Evolutionary conservation across 371 early-diverging fungal genomes (phyloP).

Genomic region (Chytridiales sp.): DNA sequence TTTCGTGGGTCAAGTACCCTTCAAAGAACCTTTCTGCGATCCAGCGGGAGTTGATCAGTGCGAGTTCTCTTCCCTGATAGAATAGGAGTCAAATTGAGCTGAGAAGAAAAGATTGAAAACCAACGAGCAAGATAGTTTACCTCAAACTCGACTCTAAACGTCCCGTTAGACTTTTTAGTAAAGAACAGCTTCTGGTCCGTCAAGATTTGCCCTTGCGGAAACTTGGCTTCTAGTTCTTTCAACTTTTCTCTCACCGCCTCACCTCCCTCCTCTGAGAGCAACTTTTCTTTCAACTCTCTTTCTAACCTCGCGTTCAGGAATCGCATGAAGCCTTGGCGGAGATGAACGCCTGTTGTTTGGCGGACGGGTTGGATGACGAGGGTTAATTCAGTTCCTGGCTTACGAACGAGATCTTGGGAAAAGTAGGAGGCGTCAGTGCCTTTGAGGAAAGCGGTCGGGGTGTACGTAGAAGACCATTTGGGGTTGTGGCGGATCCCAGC

Average conservation of each 20-base stretch:
- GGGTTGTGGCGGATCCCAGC: constrained; percentile 3
- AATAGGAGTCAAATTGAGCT: neutral
- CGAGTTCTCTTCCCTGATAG: constrained; percentile 55
- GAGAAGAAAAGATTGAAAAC: constrained; percentile 8
- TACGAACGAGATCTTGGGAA: constrained; percentile 18
- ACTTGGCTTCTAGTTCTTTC: constrained; percentile 61
- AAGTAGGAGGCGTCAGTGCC: constrained; percentile 10
- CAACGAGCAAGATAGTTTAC: constrained; percentile 29
- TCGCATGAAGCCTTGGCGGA: constrained; percentile 26
- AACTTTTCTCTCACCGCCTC: constrained; percentile 41
- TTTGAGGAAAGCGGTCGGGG: constrained; percentile 7
- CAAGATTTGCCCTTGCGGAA: constrained; percentile 60
- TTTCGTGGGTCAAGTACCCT: constrained; percentile 59
- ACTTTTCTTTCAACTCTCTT: constrained; percentile 11
- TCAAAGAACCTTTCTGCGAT: constrained; percentile 62
- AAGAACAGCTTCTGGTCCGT: constrained; percentile 62
- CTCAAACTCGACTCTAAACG: constrained; percentile 58
- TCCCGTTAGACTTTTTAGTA: constrained; percentile 60
- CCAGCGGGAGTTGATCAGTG: constrained; percentile 58
- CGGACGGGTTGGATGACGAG: constrained; percentile 24
- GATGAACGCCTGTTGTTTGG: constrained; percentile 22
- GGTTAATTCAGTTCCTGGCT: constrained; percentile 16
- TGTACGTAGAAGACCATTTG: constrained; percentile 8
- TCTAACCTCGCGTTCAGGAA: constrained; percentile 15
- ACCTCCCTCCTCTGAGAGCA: neutral